Evolutionary conservation across 2,329 filamentous ascomycete species (phyloP).

Genomic region (Emmonsia crescens): DNA sequence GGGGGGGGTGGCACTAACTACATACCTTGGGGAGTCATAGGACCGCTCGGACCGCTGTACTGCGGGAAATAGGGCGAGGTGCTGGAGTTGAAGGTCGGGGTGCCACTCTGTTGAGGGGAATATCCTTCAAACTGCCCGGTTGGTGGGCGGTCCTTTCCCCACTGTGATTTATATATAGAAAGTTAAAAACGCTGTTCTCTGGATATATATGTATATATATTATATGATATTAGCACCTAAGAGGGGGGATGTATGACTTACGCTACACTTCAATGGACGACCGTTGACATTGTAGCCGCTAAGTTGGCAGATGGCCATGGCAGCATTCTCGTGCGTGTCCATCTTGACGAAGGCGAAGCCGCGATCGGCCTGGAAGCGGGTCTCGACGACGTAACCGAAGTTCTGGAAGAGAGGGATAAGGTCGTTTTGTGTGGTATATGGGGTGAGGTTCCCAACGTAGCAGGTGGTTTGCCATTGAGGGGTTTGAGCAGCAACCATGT

Average conservation of each 20-base stretch:
- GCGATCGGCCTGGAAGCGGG: constrained; percentile 92
- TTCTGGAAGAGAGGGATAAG: constrained; percentile 97
- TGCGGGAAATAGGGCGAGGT: constrained; percentile 85
- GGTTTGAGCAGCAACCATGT: constrained; percentile 91
- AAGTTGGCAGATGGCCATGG: constrained; percentile 95
- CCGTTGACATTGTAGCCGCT: constrained; percentile 98
- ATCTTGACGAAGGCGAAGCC: constrained; percentile 99
- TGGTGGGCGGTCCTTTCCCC: constrained; percentile 97
- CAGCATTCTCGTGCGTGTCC: constrained; percentile 95
- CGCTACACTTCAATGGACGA: constrained; percentile 93
- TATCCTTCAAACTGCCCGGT: constrained; percentile 73
- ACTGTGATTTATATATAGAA: constrained; percentile 48
- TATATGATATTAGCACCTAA: constrained; percentile 5
- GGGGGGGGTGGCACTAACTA: constrained; percentile 15
- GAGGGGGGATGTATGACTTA: constrained; percentile 45
- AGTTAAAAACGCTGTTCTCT: constrained; percentile 5
- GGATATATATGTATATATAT: neutral
- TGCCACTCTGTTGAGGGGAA: constrained; percentile 65
- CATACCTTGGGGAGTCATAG: constrained; percentile 51
- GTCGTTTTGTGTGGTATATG: constrained; percentile 93
- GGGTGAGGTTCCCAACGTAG: constrained; percentile 95
- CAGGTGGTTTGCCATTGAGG: constrained; percentile 97
- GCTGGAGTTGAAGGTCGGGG: constrained; percentile 56
- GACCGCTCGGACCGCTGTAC: constrained; percentile 61
- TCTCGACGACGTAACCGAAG: constrained; percentile 95